Percentiles rank a stretch among this genome's conserved stretches.
phyloP scores from a whole-genome alignment of 2,329 filamentous ascomycete genomes.

The Laburnicola sp. region DNA sequence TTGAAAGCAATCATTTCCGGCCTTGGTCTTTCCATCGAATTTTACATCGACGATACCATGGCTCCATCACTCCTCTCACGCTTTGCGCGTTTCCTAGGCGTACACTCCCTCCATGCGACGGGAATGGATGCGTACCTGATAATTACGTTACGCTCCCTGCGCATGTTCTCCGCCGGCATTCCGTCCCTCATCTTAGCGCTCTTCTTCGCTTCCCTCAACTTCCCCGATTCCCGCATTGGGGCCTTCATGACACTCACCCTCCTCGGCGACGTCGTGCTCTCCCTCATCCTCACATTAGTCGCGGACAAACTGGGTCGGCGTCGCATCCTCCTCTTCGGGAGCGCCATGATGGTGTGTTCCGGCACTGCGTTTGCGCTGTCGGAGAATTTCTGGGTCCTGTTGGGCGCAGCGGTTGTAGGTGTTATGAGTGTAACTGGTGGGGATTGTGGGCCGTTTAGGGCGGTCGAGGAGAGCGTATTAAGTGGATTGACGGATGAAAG shows the following conservation, averaged over 20 bases:
- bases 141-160: slow-evolving; percentile 48
- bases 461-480: slow-evolving; percentile 43
- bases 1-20: not conserved
- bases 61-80: slow-evolving; percentile 23
- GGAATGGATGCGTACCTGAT: slow-evolving; percentile 45
- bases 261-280: slow-evolving; percentile 44
- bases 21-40: not conserved
- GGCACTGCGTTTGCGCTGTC: slow-evolving; percentile 42
- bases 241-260: slow-evolving; percentile 48
- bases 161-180: slow-evolving; percentile 44
- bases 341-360: slow-evolving; percentile 42
- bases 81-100: slow-evolving; percentile 35
- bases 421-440: slow-evolving; percentile 44
- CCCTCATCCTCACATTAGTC: slow-evolving; percentile 43
- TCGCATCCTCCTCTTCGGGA: slow-evolving; percentile 40
- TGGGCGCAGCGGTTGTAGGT: slow-evolving; percentile 44
- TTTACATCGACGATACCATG: slow-evolving; percentile 15
- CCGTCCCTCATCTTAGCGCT: slow-evolving; percentile 44
- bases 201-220: slow-evolving; percentile 43
- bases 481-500: slow-evolving; percentile 41
- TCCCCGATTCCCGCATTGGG: slow-evolving; percentile 43
- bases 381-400: slow-evolving; percentile 44
- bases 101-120: slow-evolving; percentile 36
- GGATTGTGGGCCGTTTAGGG: slow-evolving; percentile 42
- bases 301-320: slow-evolving; percentile 44